These are phyloP conservation scores for Wallacemonas collosoma DNA, from an alignment of 208 protist species.

Conservation along the genomic window DNA sequence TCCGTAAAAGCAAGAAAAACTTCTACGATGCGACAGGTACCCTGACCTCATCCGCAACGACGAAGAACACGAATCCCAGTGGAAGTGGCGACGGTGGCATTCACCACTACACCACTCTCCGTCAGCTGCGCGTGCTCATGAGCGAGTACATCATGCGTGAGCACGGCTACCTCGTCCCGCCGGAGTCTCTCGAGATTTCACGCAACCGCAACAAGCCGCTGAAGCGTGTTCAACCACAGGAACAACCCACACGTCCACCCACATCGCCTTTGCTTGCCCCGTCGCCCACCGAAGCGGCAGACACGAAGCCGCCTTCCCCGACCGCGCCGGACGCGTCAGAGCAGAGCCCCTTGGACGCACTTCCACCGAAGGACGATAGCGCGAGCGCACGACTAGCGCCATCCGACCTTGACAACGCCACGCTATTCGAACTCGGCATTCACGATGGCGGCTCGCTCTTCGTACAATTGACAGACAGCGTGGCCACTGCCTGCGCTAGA, in stretches of 20 bases:
- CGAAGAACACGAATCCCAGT: not conserved
- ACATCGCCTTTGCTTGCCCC: not conserved
- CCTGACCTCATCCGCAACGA: slow-evolving; percentile 27
- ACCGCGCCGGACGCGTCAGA: not conserved
- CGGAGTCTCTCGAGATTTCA: slow-evolving; percentile 48
- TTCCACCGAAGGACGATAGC: not conserved
- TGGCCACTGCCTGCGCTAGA: slow-evolving; percentile 35
- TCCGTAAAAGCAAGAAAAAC: slow-evolving; percentile 69
- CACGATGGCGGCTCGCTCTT: slow-evolving; percentile 63
- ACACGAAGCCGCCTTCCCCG: not conserved
- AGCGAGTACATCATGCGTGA: slow-evolving; percentile 43
- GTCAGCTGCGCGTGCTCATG: slow-evolving; percentile 53
- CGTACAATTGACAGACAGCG: slow-evolving; percentile 55
- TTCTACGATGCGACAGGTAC: slow-evolving; percentile 73
- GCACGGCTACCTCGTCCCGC: slow-evolving; percentile 56
- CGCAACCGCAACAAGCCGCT: slow-evolving; percentile 65
- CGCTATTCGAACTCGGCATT: slow-evolving; percentile 72
- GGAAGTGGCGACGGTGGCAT: slow-evolving; percentile 40
- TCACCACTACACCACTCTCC: slow-evolving; percentile 66
- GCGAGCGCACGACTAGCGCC: too few species aligned
- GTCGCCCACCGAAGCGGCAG: not conserved
- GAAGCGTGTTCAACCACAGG: slow-evolving; percentile 19
- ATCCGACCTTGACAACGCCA: slow-evolving; percentile 36
- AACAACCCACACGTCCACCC: not conserved
- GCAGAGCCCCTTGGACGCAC: not conserved